phyloP scores from a whole-genome alignment of 2,329 filamentous ascomycete genomes.

The Trichoderma arundinaceum region DNA sequence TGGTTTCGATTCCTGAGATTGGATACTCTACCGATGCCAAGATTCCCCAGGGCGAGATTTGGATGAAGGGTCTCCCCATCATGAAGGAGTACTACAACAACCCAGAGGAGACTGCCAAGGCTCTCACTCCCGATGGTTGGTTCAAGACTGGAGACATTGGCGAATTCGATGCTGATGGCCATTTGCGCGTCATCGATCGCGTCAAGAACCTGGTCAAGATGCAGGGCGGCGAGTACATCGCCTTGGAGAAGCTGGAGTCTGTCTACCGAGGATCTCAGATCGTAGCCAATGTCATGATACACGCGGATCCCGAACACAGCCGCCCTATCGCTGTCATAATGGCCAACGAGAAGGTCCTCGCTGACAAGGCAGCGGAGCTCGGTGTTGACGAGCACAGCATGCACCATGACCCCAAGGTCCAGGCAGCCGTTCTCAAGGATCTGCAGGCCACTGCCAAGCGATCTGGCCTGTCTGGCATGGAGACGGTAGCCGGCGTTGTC shows the following conservation, averaged over 20 bases:
- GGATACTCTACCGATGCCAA: conserved; percentile 77
- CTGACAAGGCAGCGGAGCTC: conserved; percentile 62
- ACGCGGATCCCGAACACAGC: conserved; percentile 74
- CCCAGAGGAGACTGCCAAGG: conserved; percentile 79
- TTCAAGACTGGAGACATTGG: conserved; percentile 97
- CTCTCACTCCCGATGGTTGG: conserved; percentile 85
- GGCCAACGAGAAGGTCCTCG: conserved; percentile 67
- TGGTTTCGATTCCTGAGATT: conserved; percentile 89
- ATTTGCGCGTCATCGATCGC: conserved; percentile 87
- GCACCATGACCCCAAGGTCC: conserved; percentile 69
- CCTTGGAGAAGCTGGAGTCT: conserved; percentile 92
- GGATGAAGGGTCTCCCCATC: conserved; percentile 79
- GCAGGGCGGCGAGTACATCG: conserved; percentile 93
- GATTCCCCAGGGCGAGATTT: conserved; percentile 90
- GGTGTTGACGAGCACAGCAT: conserved; percentile 72
- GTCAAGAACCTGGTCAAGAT: conserved; percentile 99
- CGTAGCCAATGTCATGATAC: conserved; percentile 86
- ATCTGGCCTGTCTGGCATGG: conserved; percentile 71
- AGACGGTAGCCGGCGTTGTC: conserved; percentile 77
- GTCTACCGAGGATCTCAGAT: conserved; percentile 81
- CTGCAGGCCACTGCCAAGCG: conserved; percentile 68
- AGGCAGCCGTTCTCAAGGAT: conserved; percentile 67
- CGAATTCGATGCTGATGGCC: conserved; percentile 80
- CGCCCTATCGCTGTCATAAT: conserved; percentile 84
- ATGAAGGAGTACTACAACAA: conserved; percentile 83